Conservation (phyloP, 257 asterid genomes). For the Ilex asprella region DNA sequence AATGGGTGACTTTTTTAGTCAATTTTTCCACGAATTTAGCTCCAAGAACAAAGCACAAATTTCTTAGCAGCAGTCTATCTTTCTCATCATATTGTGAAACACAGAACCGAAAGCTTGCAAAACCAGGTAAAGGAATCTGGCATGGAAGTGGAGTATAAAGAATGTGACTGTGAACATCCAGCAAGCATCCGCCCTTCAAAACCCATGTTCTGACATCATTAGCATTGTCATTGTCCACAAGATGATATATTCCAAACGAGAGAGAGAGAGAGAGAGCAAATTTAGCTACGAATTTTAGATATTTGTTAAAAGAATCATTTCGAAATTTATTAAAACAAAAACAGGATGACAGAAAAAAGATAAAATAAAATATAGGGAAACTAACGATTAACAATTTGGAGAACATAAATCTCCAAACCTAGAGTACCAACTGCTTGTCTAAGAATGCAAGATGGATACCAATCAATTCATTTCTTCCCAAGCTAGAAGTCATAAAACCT, state of each 20-base stretch:
- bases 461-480: too few species aligned
- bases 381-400: background rate
- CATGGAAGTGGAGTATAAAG: slow-evolving; percentile 91
- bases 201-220: slow-evolving; percentile 20
- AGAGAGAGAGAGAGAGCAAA: slow-evolving; percentile 5
- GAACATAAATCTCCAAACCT: too few species aligned
- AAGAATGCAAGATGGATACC: too few species aligned
- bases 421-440: too few species aligned
- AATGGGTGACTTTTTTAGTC: slow-evolving; percentile 70
- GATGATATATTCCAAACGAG: slow-evolving; percentile 3
- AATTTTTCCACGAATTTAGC: slow-evolving; percentile 56
- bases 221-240: slow-evolving; percentile 15
- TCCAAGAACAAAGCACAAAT: slow-evolving; percentile 79
- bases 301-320: background rate
- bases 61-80: slow-evolving; percentile 66
- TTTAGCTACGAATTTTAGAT: background rate
- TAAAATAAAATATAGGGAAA: background rate
- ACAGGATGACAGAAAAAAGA: background rate
- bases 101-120: slow-evolving; percentile 64
- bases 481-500: background rate
- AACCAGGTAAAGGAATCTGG: slow-evolving; percentile 71
- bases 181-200: slow-evolving; percentile 71
- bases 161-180: slow-evolving; percentile 77
- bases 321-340: background rate
- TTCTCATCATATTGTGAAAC: slow-evolving; percentile 73